These are phyloP conservation scores for Mentha longifolia DNA, from an alignment of 257 asterid species.

Conservation along the genomic window DNA sequence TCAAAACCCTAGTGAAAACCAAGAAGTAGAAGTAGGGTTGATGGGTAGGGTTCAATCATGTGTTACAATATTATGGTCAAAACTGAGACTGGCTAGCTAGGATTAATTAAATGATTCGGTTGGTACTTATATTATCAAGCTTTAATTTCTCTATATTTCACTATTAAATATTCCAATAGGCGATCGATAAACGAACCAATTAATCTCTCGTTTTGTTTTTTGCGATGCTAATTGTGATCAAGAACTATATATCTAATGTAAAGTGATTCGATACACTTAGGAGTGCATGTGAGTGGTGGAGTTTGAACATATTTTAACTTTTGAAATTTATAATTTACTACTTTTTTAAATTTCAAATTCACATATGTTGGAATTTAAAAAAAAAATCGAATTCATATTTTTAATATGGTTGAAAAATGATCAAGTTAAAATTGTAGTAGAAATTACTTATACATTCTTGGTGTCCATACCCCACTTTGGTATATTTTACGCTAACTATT, in stretches of 20 bases:
- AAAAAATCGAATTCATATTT: no score
- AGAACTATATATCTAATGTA: no score
- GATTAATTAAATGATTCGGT: conserved; percentile 20
- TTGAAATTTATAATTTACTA: neutral
- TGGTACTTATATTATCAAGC: neutral
- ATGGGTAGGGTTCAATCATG: conserved; percentile 23
- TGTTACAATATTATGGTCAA: conserved; percentile 23
- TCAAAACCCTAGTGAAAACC: conserved; percentile 8
- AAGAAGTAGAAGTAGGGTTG: neutral
- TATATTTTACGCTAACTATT: no score
- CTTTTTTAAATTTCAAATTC: neutral
- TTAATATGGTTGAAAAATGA: no score
- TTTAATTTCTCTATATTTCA: neutral
- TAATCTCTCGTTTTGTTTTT: no score
- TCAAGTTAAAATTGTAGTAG: no score
- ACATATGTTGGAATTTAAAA: neutral
- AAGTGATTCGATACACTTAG: no score
- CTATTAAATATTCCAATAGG: neutral
- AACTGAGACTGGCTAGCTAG: neutral
- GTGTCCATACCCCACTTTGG: no score
- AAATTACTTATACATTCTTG: no score
- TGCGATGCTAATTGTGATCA: no score
- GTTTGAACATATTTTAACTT: no score
- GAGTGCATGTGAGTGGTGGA: no score
- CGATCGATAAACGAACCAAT: neutral